phyloP scores from a whole-genome alignment of 768 basidiomycete species.

The Boletus edulis region DNA sequence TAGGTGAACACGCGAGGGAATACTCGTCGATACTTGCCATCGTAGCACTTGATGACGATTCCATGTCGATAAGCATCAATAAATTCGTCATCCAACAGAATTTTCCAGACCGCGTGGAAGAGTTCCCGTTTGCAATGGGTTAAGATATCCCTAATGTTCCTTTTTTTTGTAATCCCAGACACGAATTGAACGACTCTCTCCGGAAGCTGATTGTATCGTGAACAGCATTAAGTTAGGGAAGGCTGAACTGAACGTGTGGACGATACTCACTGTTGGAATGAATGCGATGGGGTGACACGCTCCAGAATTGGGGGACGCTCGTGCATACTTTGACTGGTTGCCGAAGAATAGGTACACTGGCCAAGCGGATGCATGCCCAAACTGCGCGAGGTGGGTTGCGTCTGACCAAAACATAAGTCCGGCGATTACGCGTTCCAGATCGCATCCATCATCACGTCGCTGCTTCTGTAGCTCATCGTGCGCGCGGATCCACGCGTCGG shows the following conservation, averaged over 20 bases:
- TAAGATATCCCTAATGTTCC: background rate
- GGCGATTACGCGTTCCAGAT: background rate
- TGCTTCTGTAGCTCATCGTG: constrained; percentile 24
- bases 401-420: background rate
- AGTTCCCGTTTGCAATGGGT: background rate
- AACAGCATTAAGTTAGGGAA: too few species aligned
- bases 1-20: constrained; percentile 34
- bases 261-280: background rate
- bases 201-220: background rate
- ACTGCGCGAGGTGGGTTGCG: background rate
- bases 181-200: background rate
- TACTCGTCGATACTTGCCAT: constrained; percentile 18
- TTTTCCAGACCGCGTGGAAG: background rate
- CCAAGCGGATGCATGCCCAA: background rate
- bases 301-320: background rate
- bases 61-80: constrained; percentile 22
- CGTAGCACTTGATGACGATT: constrained; percentile 20
- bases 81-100: constrained; percentile 15
- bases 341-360: background rate
- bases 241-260: background rate
- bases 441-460: constrained; percentile 10
- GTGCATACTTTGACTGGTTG: background rate
- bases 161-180: background rate
- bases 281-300: background rate
- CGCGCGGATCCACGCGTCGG: constrained; percentile 19